These are phyloP conservation scores for Globisporangium nodosum DNA, from an alignment of 352 stramenopile genomes.

Conservation along the genomic window DNA sequence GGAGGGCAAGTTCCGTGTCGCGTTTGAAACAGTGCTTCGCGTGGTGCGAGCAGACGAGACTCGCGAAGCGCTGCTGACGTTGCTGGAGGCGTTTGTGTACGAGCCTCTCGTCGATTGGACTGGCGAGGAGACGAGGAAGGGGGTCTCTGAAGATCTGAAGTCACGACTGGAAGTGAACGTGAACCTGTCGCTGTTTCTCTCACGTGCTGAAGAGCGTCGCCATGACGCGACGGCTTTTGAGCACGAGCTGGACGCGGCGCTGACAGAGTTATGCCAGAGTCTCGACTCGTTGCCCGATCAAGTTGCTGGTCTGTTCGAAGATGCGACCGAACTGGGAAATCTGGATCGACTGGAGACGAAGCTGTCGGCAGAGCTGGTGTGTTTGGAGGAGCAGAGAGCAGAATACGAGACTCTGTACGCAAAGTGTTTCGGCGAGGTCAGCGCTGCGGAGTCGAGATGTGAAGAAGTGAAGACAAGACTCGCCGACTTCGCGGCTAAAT, in stretches of 20 bases:
- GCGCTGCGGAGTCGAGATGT: background rate
- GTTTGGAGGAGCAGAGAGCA: constrained; percentile 7
- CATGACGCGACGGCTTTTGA: constrained; percentile 55
- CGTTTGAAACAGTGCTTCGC: constrained; percentile 70
- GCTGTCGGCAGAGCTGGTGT: constrained; percentile 12
- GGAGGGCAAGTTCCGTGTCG: constrained; percentile 64
- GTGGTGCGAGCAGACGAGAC: constrained; percentile 56
- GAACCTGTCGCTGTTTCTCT: constrained; percentile 83
- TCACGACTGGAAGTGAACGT: constrained; percentile 78
- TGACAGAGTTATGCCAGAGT: constrained; percentile 14
- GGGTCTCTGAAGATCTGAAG: constrained; percentile 41
- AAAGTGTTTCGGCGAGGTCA: background rate
- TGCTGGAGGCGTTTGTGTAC: constrained; percentile 86
- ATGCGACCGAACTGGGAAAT: background rate
- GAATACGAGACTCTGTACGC: constrained; percentile 1
- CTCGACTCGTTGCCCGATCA: constrained; percentile 9
- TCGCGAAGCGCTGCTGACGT: constrained; percentile 60
- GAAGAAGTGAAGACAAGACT: constrained; percentile 18
- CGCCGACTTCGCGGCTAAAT: constrained; percentile 36
- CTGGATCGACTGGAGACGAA: constrained; percentile 24
- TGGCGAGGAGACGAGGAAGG: constrained; percentile 30
- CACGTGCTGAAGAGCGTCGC: constrained; percentile 65
- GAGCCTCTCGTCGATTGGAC: constrained; percentile 80
- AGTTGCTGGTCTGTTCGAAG: constrained; percentile 4
- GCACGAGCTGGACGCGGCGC: constrained; percentile 22